These are phyloP conservation scores for Clitopilus passeckerianus DNA, from an alignment of 768 basidiomycete species.

Conservation along the genomic window DNA sequence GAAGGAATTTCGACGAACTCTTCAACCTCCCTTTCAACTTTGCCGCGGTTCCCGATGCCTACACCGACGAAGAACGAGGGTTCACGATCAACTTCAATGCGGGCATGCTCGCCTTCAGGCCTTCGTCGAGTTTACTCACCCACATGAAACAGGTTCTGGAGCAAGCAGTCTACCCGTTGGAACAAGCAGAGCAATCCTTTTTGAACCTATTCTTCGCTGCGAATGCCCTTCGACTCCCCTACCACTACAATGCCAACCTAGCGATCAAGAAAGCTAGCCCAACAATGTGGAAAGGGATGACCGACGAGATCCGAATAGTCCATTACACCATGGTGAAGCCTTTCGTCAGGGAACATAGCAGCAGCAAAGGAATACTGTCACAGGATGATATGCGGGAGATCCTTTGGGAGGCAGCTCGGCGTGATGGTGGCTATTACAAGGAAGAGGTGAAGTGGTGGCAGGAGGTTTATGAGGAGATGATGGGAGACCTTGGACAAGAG, in stretches of 20 bases:
- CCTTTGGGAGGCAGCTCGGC: constrained; percentile 12
- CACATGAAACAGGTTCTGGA: constrained; percentile 22
- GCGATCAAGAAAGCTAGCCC: constrained; percentile 28
- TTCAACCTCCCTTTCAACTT: constrained; percentile 34
- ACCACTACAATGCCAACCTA: constrained; percentile 36
- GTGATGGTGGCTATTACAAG: constrained; percentile 18
- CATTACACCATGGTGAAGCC: constrained; percentile 30
- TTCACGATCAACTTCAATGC: constrained; percentile 34
- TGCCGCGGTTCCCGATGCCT: constrained; percentile 36
- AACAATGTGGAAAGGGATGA: constrained; percentile 26
- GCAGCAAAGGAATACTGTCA: constrained; percentile 12
- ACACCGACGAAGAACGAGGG: constrained; percentile 17
- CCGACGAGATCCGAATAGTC: constrained; percentile 25
- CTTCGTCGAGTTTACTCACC: constrained; percentile 20
- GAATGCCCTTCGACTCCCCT: constrained; percentile 28
- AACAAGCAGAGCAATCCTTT: constrained; percentile 33
- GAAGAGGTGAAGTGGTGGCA: constrained; percentile 30
- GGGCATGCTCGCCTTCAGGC: constrained; percentile 30
- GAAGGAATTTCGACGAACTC: constrained; percentile 38
- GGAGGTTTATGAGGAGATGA: constrained; percentile 24
- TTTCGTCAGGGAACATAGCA: constrained; percentile 18
- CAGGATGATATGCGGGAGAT: constrained; percentile 15
- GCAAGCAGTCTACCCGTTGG: constrained; percentile 21
- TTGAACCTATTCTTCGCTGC: constrained; percentile 34
- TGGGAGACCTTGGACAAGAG: not conserved